Evolutionary conservation across 2,329 filamentous ascomycete species (phyloP), one percentile per base, ranked within the genome.

Genomic region (Fusarium sp.): DNA sequence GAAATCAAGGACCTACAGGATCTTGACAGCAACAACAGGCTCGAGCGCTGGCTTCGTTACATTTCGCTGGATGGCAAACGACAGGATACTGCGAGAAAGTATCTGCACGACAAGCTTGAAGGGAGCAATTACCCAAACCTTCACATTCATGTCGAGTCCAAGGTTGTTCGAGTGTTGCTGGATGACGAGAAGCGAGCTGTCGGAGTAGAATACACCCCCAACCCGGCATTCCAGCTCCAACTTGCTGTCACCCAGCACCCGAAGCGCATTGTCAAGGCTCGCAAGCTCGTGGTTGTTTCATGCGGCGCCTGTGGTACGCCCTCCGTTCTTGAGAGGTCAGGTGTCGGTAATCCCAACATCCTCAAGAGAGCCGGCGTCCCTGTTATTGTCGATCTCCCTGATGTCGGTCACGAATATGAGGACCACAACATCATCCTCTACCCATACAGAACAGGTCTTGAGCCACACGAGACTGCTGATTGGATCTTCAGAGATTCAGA

Each of bases 291-390:
- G 0, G 73, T 83, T 0, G 74, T 82, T 0, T 81, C 81, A 77
- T 86, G 75, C 6, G 90, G 90, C 13, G 85, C 88, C 0, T 83
- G 86, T 7, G 87, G 87, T 2, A 88, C 89, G 0, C 89, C 90
- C 0, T 80, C 82, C 0, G 84, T 93, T 2, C 85, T 93, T 0
- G 90, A 93, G 78, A 83, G 91, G 23, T 93, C 91, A 1, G 91
- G 91, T 9, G 76, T 93, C 2, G 90, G 90, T n/a, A 83, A 85
- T 52, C 81, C 84, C 1, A 82, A 86, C 2, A 75, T 90, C 7
- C 84, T 92, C 2, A 77, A 84, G 48, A 81, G 81, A 20, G 84
- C 86, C 0, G 85, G 84, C 1, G 84, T 91, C 3, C 82, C 85
- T 1, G 77, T 87, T 4, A 76, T 87, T 1, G 81, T 85, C 3